These are phyloP conservation scores for Globisporangium apiculatum DNA, from an alignment of 352 stramenopile species.

Conservation along the genomic window DNA sequence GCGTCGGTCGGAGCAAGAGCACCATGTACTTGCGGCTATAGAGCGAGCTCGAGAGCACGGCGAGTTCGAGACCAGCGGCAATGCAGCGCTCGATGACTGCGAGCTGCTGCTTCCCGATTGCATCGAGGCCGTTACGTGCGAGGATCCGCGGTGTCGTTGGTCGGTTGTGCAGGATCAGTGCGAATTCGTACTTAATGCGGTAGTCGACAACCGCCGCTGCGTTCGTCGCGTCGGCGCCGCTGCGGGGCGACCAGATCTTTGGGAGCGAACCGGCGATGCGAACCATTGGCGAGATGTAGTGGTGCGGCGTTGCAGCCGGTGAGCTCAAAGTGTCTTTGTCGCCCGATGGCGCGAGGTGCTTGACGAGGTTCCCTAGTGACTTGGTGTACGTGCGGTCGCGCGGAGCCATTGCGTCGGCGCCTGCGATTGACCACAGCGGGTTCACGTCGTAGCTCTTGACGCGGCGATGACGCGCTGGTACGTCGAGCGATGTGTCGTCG, in stretches of 20 bases:
- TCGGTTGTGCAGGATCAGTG: slow-evolving; percentile 79
- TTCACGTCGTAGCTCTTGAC: slow-evolving; percentile 44
- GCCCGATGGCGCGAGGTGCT: slow-evolving; percentile 57
- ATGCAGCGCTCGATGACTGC: slow-evolving; percentile 75
- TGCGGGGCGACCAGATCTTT: slow-evolving; percentile 69
- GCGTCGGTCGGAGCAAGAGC: slow-evolving; percentile 55
- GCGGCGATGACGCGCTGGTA: slow-evolving; percentile 22
- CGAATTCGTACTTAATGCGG: slow-evolving; percentile 81
- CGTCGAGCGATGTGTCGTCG: background rate
- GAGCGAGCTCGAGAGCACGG: slow-evolving; percentile 71
- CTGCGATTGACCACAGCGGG: slow-evolving; percentile 20
- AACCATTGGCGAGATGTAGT: slow-evolving; percentile 31
- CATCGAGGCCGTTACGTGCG: slow-evolving; percentile 65
- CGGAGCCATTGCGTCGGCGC: slow-evolving; percentile 18
- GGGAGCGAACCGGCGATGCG: slow-evolving; percentile 38
- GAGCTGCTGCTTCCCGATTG: slow-evolving; percentile 62
- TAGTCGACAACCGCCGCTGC: slow-evolving; percentile 31
- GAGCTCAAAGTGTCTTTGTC: slow-evolving; percentile 17
- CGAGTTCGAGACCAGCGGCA: slow-evolving; percentile 63
- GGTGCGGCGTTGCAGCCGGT: slow-evolving; percentile 16
- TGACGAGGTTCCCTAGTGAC: slow-evolving; percentile 70
- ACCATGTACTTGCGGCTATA: slow-evolving; percentile 82
- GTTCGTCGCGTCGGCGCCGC: slow-evolving; percentile 27
- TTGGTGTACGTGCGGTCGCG: slow-evolving; percentile 69
- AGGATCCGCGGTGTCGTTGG: slow-evolving; percentile 68